Percentiles rank a stretch among this genome's conserved stretches.
Evolutionary conservation across 2,329 filamentous ascomycete species (phyloP).

Genomic region (Didymella arachidicola): DNA sequence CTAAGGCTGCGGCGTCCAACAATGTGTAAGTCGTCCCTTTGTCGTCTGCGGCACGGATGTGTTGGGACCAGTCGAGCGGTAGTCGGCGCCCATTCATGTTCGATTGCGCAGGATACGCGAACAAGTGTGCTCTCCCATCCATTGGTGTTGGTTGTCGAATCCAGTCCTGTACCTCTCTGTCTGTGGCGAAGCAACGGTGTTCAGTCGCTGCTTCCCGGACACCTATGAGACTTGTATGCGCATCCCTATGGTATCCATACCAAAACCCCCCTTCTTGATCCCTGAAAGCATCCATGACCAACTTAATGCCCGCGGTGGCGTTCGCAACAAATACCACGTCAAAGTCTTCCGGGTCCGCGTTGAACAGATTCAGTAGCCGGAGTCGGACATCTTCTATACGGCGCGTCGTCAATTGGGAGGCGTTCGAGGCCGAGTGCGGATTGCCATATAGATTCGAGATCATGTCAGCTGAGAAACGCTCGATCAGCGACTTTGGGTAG

Average conservation of each 20-base stretch:
- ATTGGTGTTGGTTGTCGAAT: constrained; percentile 52
- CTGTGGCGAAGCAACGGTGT: constrained; percentile 71
- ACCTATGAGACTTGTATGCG: constrained; percentile 88
- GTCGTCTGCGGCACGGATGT: constrained; percentile 53
- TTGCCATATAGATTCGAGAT: constrained; percentile 84
- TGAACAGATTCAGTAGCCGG: constrained; percentile 76
- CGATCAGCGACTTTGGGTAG: constrained; percentile 80
- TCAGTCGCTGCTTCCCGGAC: constrained; percentile 72
- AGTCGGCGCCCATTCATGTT: constrained; percentile 86
- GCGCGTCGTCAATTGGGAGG: constrained; percentile 78
- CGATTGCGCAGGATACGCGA: constrained; percentile 90
- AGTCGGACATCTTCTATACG: constrained; percentile 79
- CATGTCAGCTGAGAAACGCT: constrained; percentile 80
- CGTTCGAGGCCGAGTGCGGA: constrained; percentile 84
- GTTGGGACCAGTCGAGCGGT: constrained; percentile 71
- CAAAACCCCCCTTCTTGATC: constrained; percentile 74
- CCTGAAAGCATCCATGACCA: constrained; percentile 80
- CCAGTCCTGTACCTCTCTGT: constrained; percentile 72
- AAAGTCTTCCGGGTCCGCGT: constrained; percentile 80
- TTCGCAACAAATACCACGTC: constrained; percentile 93
- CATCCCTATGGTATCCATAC: constrained; percentile 83
- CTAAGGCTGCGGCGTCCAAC: constrained; percentile 83
- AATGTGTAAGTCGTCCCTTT: constrained; percentile 67
- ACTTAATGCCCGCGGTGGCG: constrained; percentile 87
- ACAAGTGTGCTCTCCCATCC: constrained; percentile 55